Evolutionary conservation across 75 land plant species (phyloP), one percentile per base, ranked within the genome.

Genomic region (Sequoia sempervirens): DNA sequence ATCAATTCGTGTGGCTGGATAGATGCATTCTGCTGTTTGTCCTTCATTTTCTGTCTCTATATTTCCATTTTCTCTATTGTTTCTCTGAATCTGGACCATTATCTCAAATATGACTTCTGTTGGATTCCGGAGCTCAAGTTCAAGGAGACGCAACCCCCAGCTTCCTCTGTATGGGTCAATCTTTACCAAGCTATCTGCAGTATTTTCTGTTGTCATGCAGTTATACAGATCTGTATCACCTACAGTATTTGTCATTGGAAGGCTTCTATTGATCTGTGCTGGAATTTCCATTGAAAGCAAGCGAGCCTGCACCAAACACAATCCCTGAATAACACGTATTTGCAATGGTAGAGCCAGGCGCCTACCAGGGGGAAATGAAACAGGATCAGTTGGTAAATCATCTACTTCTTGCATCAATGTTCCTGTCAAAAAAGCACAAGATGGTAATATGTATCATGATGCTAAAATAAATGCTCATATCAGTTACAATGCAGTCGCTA

Each of bases 281-380:
- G 99, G 98, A 87, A 97, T 90, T 86, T 97, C 99, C 98, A 97
- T 97, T 18, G 99, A 93, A 70, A 97, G 95, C 84, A 97, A 80
- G 43, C 96, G 96, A 41, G 99, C 98, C 81, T 92, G 91, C 54
- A 97, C 99, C 81, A 97, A 86, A 58, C 89, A 90, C 58, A 97
- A 79, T 32, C 99, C 99, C 84, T 91, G 94, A 47, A 89, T 70
- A 52, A 97, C 95, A 89, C 91, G 91, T 12, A 96, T 80, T 34
- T 95, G 90, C 87, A 97, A 81, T 40, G 98, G 98, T 83, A 95
- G 80, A 84, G 91, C 89, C 82, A 97, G 85, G 15, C 96, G 94
- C 70, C 99, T 90, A 50, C 99, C 99, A 66, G 96, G 95, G 34
- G 99, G 88, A 12, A 89, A 73, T 40, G 73, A 81, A 79, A 47